phyloP scores from a whole-genome alignment of 116 monocot species.

The Papilionanthe hybrid region DNA sequence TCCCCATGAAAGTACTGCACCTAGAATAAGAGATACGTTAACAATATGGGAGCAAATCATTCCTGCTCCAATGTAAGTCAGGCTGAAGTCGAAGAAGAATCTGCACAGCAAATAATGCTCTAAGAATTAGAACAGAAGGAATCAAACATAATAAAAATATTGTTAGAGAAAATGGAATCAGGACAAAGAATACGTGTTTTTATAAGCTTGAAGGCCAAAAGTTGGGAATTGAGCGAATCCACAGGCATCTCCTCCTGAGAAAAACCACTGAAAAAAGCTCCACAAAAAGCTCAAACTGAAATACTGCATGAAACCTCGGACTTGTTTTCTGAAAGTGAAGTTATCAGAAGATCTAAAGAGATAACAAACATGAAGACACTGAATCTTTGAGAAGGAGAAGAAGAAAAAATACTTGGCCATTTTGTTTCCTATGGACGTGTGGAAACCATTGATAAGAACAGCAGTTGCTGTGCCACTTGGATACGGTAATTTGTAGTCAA shows the following conservation, averaged over 20 bases:
- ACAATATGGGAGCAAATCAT: slow-evolving; percentile 61
- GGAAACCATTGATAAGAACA: slow-evolving; percentile 94
- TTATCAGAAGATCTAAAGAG: neutral
- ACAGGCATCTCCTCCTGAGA: slow-evolving; percentile 66
- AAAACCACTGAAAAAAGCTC: slow-evolving; percentile 97
- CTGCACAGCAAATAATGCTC: slow-evolving; percentile 13
- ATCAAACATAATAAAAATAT: neutral
- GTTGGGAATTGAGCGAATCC: slow-evolving; percentile 91
- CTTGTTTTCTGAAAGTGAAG: slow-evolving; percentile 54
- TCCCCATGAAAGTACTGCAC: slow-evolving; percentile 55
- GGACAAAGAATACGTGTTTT: slow-evolving; percentile 49
- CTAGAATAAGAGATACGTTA: slow-evolving; percentile 43
- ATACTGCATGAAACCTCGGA: slow-evolving; percentile 55
- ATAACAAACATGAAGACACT: neutral
- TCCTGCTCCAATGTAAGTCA: slow-evolving; percentile 51
- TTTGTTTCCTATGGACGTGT: slow-evolving; percentile 59
- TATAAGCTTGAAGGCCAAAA: slow-evolving; percentile 80
- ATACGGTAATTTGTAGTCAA: slow-evolving; percentile 81
- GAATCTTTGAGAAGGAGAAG: neutral
- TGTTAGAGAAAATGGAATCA: neutral
- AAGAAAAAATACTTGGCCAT: slow-evolving; percentile 58
- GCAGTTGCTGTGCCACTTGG: slow-evolving; percentile 95
- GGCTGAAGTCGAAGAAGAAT: slow-evolving; percentile 54
- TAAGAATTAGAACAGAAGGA: neutral
- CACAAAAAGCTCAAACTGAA: slow-evolving; percentile 82